phyloP scores from a whole-genome alignment of 305 asterid genomes.

The Andrographis paniculata region DNA sequence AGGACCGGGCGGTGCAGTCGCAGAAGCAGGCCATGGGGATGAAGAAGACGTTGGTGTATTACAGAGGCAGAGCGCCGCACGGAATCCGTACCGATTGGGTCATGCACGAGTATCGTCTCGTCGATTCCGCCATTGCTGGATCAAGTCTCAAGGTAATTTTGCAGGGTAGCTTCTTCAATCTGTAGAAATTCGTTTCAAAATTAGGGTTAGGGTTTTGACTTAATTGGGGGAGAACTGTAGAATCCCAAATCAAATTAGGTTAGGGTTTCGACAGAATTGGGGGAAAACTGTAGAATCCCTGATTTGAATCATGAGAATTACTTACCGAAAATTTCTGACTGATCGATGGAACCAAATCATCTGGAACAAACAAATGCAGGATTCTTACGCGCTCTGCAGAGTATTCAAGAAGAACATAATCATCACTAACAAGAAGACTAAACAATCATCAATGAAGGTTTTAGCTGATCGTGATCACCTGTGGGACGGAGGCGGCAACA shows the following conservation, averaged over 20 bases:
- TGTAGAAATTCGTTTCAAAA: no score
- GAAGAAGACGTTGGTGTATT: slow-evolving; percentile 76
- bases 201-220: not conserved
- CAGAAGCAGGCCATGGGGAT: slow-evolving; percentile 47
- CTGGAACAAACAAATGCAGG: slow-evolving; percentile 23
- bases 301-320: slow-evolving; percentile 2
- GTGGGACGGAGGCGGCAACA: slow-evolving; percentile 28
- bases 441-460: no score
- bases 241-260: no score
- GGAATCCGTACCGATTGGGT: slow-evolving; percentile 67
- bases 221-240: no score
- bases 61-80: slow-evolving; percentile 71
- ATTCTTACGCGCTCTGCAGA: slow-evolving; percentile 57
- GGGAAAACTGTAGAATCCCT: not conserved
- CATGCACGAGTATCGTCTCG: slow-evolving; percentile 69
- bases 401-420: slow-evolving; percentile 52
- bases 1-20: slow-evolving; percentile 54
- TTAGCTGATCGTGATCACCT: slow-evolving; percentile 19
- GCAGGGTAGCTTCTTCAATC: no score
- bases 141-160: slow-evolving; percentile 42
- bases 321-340: slow-evolving; percentile 10
- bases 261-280: slow-evolving; percentile 8
- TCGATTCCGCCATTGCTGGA: slow-evolving; percentile 7
- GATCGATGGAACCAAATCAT: not conserved
- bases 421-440: slow-evolving; percentile 18